A percentile compares a stretch with the other conserved stretches of the same genome.
These are phyloP conservation scores for Kuraishia cidri DNA, from an alignment of 805 yeast genomes.

Conservation along the genomic window DNA sequence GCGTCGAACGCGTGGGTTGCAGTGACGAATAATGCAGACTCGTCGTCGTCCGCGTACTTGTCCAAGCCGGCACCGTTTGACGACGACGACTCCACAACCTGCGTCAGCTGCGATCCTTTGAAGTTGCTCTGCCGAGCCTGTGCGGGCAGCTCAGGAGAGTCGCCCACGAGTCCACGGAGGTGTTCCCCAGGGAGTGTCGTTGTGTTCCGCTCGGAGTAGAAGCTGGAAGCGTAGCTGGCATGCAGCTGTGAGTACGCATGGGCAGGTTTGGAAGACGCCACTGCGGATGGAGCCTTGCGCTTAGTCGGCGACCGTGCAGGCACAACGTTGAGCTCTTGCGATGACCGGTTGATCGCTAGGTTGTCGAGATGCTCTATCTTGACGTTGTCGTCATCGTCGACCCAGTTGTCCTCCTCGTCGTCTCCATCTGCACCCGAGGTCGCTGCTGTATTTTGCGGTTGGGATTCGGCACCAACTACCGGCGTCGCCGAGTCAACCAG, in stretches of 20 bases:
- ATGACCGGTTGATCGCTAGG: not conserved
- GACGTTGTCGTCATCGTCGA: not conserved
- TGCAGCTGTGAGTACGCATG: not conserved
- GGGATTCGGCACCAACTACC: too few species aligned
- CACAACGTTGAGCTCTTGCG: too few species aligned
- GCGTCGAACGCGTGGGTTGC: slow-evolving; percentile 23
- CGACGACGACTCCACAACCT: not conserved
- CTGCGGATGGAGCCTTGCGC: not conserved
- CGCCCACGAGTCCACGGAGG: too few species aligned
- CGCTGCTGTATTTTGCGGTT: too few species aligned
- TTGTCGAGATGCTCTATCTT: not conserved
- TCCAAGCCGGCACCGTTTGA: too few species aligned
- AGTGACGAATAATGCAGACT: slow-evolving; percentile 24
- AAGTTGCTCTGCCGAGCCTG: not conserved
- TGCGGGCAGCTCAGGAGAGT: too few species aligned
- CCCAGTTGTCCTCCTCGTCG: too few species aligned
- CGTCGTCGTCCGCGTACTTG: slow-evolving; percentile 7
- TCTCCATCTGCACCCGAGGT: slow-evolving; percentile 1
- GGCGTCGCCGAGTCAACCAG: not conserved
- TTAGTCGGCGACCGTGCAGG: not conserved
- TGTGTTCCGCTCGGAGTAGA: slow-evolving; percentile 2
- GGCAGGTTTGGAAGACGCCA: not conserved
- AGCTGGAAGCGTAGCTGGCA: not conserved
- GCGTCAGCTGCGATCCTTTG: not conserved
- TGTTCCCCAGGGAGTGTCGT: too few species aligned